These are phyloP conservation scores for Cytospora chrysosperma DNA, from an alignment of 2,329 filamentous ascomycete species.

Conservation along the genomic window DNA sequence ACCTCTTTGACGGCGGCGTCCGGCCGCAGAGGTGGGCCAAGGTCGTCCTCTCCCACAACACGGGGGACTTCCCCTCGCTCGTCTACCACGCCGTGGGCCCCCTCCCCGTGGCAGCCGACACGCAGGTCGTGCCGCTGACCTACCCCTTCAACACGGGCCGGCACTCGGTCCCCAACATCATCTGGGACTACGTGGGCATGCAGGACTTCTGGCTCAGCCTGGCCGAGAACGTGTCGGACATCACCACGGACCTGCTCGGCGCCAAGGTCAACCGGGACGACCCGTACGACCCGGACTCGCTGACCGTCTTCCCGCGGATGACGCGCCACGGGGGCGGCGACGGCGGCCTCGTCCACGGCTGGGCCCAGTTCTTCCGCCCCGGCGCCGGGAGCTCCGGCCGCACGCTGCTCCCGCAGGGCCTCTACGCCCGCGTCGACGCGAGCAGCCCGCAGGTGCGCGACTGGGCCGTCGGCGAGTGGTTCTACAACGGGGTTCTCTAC, in stretches of 20 bases:
- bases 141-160: slow-evolving; percentile 46
- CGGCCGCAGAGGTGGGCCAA: slow-evolving; percentile 44
- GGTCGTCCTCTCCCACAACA: slow-evolving; percentile 46
- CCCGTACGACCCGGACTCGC: slow-evolving; percentile 34
- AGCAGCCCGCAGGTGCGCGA: slow-evolving; percentile 28
- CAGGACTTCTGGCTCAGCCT: slow-evolving; percentile 38
- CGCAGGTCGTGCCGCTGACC: slow-evolving; percentile 39
- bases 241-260: slow-evolving; percentile 40
- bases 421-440: slow-evolving; percentile 42
- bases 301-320: slow-evolving; percentile 38
- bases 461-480: slow-evolving; percentile 28
- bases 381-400: slow-evolving; percentile 37
- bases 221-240: slow-evolving; percentile 36
- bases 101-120: slow-evolving; percentile 41
- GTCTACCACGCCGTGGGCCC: slow-evolving; percentile 52
- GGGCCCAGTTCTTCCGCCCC: slow-evolving; percentile 43
- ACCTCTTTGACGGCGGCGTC: slow-evolving; percentile 38
- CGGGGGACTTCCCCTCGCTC: slow-evolving; percentile 41
- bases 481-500: slow-evolving; percentile 22
- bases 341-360: slow-evolving; percentile 39
- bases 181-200: slow-evolving; percentile 34
- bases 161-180: slow-evolving; percentile 37
- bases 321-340: slow-evolving; percentile 41
- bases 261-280: slow-evolving; percentile 35
- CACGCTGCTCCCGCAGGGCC: slow-evolving; percentile 41